Base-by-base conservation (phyloP, 805 yeast genomes). In the Ogataea wickerhamii region DNA sequence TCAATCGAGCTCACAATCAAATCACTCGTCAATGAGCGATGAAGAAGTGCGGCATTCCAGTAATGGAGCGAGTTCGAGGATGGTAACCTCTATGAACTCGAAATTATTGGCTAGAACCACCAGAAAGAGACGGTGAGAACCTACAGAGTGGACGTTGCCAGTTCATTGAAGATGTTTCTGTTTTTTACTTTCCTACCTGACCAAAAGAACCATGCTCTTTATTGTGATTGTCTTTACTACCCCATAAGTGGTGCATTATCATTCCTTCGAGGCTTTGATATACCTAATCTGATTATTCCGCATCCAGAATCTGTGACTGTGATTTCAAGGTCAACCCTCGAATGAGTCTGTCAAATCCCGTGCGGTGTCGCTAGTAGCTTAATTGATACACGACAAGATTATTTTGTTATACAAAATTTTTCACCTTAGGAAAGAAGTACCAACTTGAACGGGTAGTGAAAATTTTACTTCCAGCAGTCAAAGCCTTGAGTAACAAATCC, bases 101-200 rank as follows among this genome's bases (percentile, higher is more conserved):
- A 76, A 75, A 49, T 64, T 81, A 32, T 58, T 80, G 41, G 80
- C 84, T 4, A 61, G 86, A 51, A 73, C 78, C 36, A 64, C 67
- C 17, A 60, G 78, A 44, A 70, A 65, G 39, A 70, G 64, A 53
- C 53, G 50, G 37, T 47, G 37, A 37, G 5, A 5, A n/a, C n/a
- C n/a, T n/a, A n/a, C n/a, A n/a, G n/a, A n/a, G n/a, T n/a, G n/a
- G n/a, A n/a, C n/a, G n/a, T n/a, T n/a, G n/a, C n/a, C n/a, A n/a
- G n/a, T n/a, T n/a, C n/a, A n/a, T n/a, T n/a, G n/a, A n/a, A n/a
- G n/a, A n/a, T n/a, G n/a, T n/a, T n/a, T n/a, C n/a, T n/a, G n/a
- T n/a, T n/a, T n/a, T n/a, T n/a, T n/a, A n/a, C n/a, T n/a, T n/a
- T n/a, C n/a, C n/a, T n/a, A n/a, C n/a, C n/a, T n/a, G n/a, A n/a